Conservation (phyloP, 192 early-diverging fungal genomes). For the Podila epigama region DNA sequence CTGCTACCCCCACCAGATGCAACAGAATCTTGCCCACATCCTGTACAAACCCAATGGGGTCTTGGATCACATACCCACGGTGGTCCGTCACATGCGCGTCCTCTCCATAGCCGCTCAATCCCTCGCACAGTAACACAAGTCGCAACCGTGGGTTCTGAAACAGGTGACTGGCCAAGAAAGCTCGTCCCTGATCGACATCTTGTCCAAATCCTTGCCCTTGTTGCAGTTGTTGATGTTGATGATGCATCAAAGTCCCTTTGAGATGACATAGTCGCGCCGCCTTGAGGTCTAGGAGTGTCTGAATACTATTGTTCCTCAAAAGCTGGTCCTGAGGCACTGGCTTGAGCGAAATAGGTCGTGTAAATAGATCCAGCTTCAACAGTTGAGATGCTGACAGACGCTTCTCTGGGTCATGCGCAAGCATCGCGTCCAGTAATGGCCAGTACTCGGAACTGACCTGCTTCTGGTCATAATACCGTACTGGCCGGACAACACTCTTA, state of each 20-base stretch:
- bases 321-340: constrained; percentile 13
- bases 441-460: constrained; percentile 8
- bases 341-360: background rate
- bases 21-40: constrained; percentile 39
- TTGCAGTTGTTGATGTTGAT: background rate
- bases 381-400: constrained; percentile 22
- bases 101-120: constrained; percentile 33
- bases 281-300: constrained; percentile 29
- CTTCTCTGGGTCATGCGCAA: constrained; percentile 21
- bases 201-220: background rate
- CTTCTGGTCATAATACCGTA: constrained; percentile 34
- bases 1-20: constrained; percentile 23
- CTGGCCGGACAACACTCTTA: background rate
- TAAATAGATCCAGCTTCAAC: constrained; percentile 33
- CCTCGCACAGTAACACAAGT: constrained; percentile 35
- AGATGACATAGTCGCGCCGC: constrained; percentile 22
- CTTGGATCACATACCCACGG: constrained; percentile 26
- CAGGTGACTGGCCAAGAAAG: constrained; percentile 18
- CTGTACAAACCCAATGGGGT: constrained; percentile 11
- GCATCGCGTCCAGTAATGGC: constrained; percentile 31
- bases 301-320: constrained; percentile 32
- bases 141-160: constrained; percentile 31
- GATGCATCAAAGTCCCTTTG: background rate
- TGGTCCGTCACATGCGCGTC: constrained; percentile 45
- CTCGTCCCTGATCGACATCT: constrained; percentile 11